Evolutionary conservation across 306 rosid genomes (phyloP), one percentile per base, ranked within the genome.

Genomic region (Inga laurina): DNA sequence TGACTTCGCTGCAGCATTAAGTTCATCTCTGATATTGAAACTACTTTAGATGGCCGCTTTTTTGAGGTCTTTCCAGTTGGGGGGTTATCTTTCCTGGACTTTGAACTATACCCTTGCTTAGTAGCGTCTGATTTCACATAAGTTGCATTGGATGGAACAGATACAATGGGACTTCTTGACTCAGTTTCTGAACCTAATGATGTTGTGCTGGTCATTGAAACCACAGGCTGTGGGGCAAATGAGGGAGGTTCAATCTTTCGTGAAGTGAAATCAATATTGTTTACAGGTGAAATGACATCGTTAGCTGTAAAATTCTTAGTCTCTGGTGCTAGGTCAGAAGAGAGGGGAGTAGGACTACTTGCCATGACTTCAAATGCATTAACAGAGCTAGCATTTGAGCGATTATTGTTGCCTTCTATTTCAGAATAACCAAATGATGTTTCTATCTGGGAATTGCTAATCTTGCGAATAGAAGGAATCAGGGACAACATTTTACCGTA

Each of bases 1-100:
- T 75, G 94, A 71, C 84, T 87, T 27, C 39, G 89, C 80, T 85
- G 81, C 81, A 92, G 88, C 84, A 86, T 18, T 37, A 77, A 78
- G 79, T 94, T 89, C 99, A 96, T 94, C 82, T 91, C 94, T 4
- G 97, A 88, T 68, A 96, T 72, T 16, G 97, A 43, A 86, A 93
- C 89, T 44, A 91, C 85, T 57, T 69, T 87, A 67, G 89, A 83
- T 10, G 84, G 81, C 48, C 84, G 91, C 75, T 54, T 85, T 80
- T 68, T 83, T 22, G 88, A 82, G 84, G 24, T 86, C 73, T 87
- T 83, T 43, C 79, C 39, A 27, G 76, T 70, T 57, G 8, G 24
- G 5, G 88, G 44, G 77, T 89, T 79, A 67, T 6, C 59, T 14
- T 82, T 81, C 70, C 62, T 75, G 3, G 46, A 10, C n/a, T 24